Evolutionary conservation across 306 rosid species (phyloP), one percentile per base, ranked within the genome.

Genomic region (Albizia julibrissin): DNA sequence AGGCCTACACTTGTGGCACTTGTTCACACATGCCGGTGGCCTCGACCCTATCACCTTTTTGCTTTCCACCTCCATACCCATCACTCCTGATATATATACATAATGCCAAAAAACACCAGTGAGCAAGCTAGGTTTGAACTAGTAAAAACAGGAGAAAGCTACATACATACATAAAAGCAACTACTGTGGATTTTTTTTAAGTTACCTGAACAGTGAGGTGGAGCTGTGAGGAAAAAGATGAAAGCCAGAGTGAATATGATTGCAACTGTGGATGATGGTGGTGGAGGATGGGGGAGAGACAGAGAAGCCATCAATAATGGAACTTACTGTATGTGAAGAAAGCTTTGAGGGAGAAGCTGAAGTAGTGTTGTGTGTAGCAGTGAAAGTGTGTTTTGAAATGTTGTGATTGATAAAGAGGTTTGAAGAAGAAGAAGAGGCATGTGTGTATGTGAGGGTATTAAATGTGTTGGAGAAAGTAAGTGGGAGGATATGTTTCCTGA

Each of bases 1-100:
- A 56, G 98, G 98, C 83, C 92, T 88, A 69, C 98, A 94, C 24
- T 88, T 94, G 82, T 86, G 80, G 85, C 98, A 94, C 89, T 87
- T 94, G 84, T 92, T 90, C 18, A 69, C 84, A 80, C 98, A 94
- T 3, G 64, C 86, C 0, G 97, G 98, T 10, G 98, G 98, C 76
- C 86, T 90, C 65, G 98, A 94, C 52, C 98, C 98, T 77, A 94
- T 64, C 82, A 88, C 88, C 91, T 37, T 86, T 71, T 84, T 84
- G 83, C 82, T 81, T 34, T 82, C 82, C 77, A 70, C 47, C 54
- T 74, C 59, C 70, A 42, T 24, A 12, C 31, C 44, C 74, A n/a
- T 8, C 74, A 37, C 29, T n/a, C 26, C 62, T 52, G 10, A 52
- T 11, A 10, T 9, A 43, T 11, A 43, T 11, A 43, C 3, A 10